Percentiles rank a stretch among this genome's conserved stretches.
Evolutionary conservation across 1,284 basidiomycete species (phyloP).

Genomic region (Moesziomyces aphidis): DNA sequence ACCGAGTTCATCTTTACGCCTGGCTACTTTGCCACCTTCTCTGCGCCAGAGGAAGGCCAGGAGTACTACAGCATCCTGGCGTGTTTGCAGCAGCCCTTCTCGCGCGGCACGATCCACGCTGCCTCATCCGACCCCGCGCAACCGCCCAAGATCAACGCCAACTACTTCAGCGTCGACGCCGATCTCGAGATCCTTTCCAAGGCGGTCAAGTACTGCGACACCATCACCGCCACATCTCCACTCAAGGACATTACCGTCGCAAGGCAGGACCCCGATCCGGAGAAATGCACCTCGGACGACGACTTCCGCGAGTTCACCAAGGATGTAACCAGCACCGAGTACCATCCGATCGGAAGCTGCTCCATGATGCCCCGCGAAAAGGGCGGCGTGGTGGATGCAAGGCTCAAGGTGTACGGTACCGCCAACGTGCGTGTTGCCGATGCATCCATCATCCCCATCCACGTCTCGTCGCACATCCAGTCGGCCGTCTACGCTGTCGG

Average conservation of each 20-base stretch:
- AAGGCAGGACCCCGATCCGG: conserved; percentile 44
- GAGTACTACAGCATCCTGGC: conserved; percentile 56
- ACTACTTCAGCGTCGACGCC: conserved; percentile 52
- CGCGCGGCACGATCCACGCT: conserved; percentile 54
- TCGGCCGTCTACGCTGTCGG: conserved; percentile 48
- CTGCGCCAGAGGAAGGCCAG: conserved; percentile 39
- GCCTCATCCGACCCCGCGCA: conserved; percentile 19
- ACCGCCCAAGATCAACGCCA: conserved; percentile 49
- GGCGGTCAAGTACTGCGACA: conserved; percentile 52
- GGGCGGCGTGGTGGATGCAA: conserved; percentile 77
- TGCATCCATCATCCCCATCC: conserved; percentile 54
- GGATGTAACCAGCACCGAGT: conserved; percentile 54
- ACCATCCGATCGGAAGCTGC: conserved; percentile 73
- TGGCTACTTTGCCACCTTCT: conserved; percentile 51
- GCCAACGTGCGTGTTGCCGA: conserved; percentile 73
- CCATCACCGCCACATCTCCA: conserved; percentile 24
- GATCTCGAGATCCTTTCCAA: conserved; percentile 56
- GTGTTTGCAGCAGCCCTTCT: conserved; percentile 54
- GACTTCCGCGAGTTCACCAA: conserved; percentile 50
- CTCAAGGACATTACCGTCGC: conserved; percentile 43
- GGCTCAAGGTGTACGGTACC: conserved; percentile 76
- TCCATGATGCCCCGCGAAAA: conserved; percentile 76
- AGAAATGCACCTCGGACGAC: conserved; percentile 29
- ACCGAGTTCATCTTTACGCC: conserved; percentile 60
- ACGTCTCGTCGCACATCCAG: conserved; percentile 46